These are phyloP conservation scores for Mycena chlorophos DNA, from an alignment of 768 basidiomycete species.

Conservation along the genomic window DNA sequence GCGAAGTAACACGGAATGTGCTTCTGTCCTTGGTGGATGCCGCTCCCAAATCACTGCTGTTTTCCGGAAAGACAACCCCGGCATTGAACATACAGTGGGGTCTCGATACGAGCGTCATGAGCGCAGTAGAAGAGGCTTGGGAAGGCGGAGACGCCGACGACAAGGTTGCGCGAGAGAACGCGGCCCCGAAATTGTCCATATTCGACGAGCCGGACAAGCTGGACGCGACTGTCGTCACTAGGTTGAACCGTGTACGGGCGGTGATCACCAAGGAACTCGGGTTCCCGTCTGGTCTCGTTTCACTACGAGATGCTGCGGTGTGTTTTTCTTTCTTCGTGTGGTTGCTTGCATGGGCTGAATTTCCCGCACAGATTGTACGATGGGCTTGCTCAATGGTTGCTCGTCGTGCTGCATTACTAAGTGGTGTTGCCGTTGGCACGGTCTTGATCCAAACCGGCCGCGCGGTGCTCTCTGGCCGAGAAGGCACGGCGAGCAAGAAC, in stretches of 20 bases:
- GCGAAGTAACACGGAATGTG: slow-evolving; percentile 87
- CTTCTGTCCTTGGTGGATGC: slow-evolving; percentile 82
- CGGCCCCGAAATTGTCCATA: slow-evolving; percentile 37
- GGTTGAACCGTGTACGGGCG: slow-evolving; percentile 55
- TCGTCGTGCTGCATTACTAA: slow-evolving; percentile 77
- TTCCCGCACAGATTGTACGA: slow-evolving; percentile 62
- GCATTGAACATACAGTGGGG: slow-evolving; percentile 89
- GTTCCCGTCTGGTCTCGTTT: slow-evolving; percentile 55
- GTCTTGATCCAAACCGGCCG: slow-evolving; percentile 80
- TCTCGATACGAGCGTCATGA: slow-evolving; percentile 91
- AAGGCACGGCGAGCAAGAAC: slow-evolving; percentile 31
- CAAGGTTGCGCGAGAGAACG: slow-evolving; percentile 28
- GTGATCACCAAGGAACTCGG: slow-evolving; percentile 65
- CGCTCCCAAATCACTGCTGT: slow-evolving; percentile 68
- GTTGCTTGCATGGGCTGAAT: neutral
- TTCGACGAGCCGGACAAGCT: slow-evolving; percentile 35
- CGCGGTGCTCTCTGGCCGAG: slow-evolving; percentile 50
- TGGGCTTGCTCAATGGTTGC: slow-evolving; percentile 81
- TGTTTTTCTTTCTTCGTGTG: slow-evolving; percentile 40
- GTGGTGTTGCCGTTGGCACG: slow-evolving; percentile 85
- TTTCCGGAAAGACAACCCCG: slow-evolving; percentile 73
- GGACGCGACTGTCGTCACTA: slow-evolving; percentile 31
- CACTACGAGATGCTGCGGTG: slow-evolving; percentile 59
- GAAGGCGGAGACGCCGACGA: slow-evolving; percentile 38
- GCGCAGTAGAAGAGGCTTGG: slow-evolving; percentile 79